phyloP scores from a whole-genome alignment of 2,329 filamentous ascomycete species.

The Hymenoscyphus salicellus region DNA sequence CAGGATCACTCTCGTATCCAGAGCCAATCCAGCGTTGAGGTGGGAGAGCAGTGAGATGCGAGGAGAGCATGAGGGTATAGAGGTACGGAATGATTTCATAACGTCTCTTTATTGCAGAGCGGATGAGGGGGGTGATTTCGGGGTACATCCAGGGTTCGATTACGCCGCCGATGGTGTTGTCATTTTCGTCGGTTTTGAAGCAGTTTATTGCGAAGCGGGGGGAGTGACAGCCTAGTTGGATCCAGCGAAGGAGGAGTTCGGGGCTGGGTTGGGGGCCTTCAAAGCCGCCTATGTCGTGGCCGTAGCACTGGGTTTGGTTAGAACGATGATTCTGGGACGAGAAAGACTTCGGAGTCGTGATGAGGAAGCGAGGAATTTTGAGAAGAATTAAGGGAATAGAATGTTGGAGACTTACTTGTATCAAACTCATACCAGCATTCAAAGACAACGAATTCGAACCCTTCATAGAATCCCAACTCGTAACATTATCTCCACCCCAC shows the following conservation, averaged over 20 bases:
- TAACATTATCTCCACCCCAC: slow-evolving; percentile 74
- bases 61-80: slow-evolving; percentile 62
- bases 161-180: slow-evolving; percentile 67
- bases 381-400: background rate
- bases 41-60: slow-evolving; percentile 58
- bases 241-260: slow-evolving; percentile 69
- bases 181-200: slow-evolving; percentile 66
- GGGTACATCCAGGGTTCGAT: slow-evolving; percentile 80
- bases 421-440: slow-evolving; percentile 64
- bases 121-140: slow-evolving; percentile 59
- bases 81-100: slow-evolving; percentile 72
- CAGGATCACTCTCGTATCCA: slow-evolving; percentile 65
- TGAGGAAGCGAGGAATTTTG: background rate
- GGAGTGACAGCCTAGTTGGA: slow-evolving; percentile 68
- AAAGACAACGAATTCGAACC: slow-evolving; percentile 67
- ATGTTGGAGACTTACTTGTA: slow-evolving; percentile 49
- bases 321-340: background rate
- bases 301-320: slow-evolving; percentile 50
- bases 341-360: background rate
- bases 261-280: slow-evolving; percentile 70
- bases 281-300: slow-evolving; percentile 74
- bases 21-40: slow-evolving; percentile 72
- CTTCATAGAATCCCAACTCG: slow-evolving; percentile 70
- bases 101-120: slow-evolving; percentile 64
- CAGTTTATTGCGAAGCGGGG: slow-evolving; percentile 74